Evolutionary conservation across 495 filamentous ascomycete genomes (phyloP).

Genomic region (Talaromyces proteolyticus): DNA sequence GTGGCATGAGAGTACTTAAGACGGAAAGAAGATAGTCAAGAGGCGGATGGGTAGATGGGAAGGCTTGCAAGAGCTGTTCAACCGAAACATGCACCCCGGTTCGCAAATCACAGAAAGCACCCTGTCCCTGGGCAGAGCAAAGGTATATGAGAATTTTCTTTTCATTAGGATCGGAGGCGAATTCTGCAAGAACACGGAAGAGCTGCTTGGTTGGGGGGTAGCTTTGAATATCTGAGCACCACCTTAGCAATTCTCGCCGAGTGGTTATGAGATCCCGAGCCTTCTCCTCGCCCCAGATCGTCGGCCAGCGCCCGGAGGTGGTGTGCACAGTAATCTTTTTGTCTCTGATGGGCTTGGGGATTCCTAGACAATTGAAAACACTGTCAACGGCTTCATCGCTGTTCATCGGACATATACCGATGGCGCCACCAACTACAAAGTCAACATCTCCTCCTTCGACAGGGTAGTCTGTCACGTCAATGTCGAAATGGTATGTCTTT

Average conservation of each 20-base stretch:
- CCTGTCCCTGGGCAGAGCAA: slow-evolving; percentile 85
- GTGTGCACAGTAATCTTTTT: slow-evolving; percentile 75
- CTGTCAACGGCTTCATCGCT: slow-evolving; percentile 72
- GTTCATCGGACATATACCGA: slow-evolving; percentile 88
- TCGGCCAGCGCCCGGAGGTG: slow-evolving; percentile 82
- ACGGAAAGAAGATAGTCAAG: slow-evolving; percentile 74
- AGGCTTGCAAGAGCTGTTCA: slow-evolving; percentile 80
- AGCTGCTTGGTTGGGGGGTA: slow-evolving; percentile 86
- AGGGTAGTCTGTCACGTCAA: slow-evolving; percentile 94
- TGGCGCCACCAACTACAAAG: slow-evolving; percentile 94
- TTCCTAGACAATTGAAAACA: slow-evolving; percentile 70
- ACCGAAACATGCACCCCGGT: slow-evolving; percentile 82
- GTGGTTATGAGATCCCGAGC: slow-evolving; percentile 80
- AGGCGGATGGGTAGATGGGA: slow-evolving; percentile 85
- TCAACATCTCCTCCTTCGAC: slow-evolving; percentile 74
- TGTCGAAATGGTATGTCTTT: slow-evolving; percentile 92
- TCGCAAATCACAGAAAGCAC: slow-evolving; percentile 89
- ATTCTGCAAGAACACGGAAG: slow-evolving; percentile 80
- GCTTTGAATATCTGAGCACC: slow-evolving; percentile 92
- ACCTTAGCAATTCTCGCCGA: slow-evolving; percentile 82
- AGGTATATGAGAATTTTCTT: slow-evolving; percentile 83
- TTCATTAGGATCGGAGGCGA: slow-evolving; percentile 73
- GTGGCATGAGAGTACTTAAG: slow-evolving; percentile 84
- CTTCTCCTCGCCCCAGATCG: slow-evolving; percentile 94
- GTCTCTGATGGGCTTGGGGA: slow-evolving; percentile 73